These are phyloP conservation scores for Phytophthora parvispora DNA, from an alignment of 352 stramenopile species.

Conservation along the genomic window DNA sequence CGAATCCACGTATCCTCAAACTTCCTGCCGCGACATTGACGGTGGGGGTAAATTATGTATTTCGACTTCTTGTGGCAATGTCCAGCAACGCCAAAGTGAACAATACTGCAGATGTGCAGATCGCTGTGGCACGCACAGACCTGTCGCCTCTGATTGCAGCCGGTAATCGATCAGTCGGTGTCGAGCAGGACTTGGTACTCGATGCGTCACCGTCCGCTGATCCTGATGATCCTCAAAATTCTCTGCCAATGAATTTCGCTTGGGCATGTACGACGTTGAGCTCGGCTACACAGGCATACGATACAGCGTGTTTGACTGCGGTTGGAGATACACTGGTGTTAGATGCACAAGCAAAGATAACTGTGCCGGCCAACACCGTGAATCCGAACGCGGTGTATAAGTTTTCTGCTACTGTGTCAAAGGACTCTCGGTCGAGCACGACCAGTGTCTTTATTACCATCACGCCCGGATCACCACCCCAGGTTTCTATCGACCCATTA, in stretches of 20 bases:
- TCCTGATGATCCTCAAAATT: slow-evolving; percentile 51
- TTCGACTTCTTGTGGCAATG: slow-evolving; percentile 68
- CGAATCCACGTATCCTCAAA: slow-evolving; percentile 65
- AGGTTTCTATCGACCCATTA: slow-evolving; percentile 63
- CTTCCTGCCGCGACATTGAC: slow-evolving; percentile 57
- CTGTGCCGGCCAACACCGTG: slow-evolving; percentile 50
- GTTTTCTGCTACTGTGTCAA: slow-evolving; percentile 51
- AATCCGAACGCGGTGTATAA: slow-evolving; percentile 66
- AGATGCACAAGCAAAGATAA: slow-evolving; percentile 37
- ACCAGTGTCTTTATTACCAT: slow-evolving; percentile 56
- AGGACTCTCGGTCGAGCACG: slow-evolving; percentile 47
- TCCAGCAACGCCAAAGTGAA: slow-evolving; percentile 49
- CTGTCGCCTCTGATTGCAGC: slow-evolving; percentile 48
- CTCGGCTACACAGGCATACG: slow-evolving; percentile 33
- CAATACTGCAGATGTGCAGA: slow-evolving; percentile 59
- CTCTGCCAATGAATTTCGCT: slow-evolving; percentile 43
- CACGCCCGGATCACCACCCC: slow-evolving; percentile 57
- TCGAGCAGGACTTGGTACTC: slow-evolving; percentile 60
- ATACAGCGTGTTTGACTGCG: slow-evolving; percentile 42
- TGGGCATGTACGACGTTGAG: slow-evolving; percentile 55
- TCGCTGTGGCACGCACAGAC: slow-evolving; percentile 52
- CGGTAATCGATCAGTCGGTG: slow-evolving; percentile 59
- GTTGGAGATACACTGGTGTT: slow-evolving; percentile 27
- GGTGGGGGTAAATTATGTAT: slow-evolving; percentile 67
- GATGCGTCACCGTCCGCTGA: slow-evolving; percentile 66